Evolutionary conservation across 179 eudicot genomes (phyloP), one percentile per base, ranked within the genome.

Genomic region (Spinacia oleracea): DNA sequence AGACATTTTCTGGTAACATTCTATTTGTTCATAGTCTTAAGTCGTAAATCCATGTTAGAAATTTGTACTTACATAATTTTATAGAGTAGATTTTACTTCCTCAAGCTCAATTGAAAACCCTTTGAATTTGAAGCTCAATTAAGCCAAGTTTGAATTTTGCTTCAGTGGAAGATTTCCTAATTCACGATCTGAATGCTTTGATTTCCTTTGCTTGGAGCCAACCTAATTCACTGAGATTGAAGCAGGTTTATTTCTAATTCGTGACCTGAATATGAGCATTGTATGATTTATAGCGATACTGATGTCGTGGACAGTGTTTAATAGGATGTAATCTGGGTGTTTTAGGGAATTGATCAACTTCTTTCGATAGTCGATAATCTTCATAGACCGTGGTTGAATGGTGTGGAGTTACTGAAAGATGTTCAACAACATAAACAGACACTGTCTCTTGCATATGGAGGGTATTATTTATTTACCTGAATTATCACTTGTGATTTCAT

Each of bases 101-200:
- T 4, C 18, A 38, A 74, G 18, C 51, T 60, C 1, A 53, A 32
- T 38, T 38, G 40, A 38, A 38, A 38, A 38, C 3, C 40, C 40
- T 38, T 38, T 38, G 71, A 62, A 34, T 20, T 43, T 62, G 32
- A 27, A 38, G 40, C n/a, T n/a, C n/a, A n/a, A n/a, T n/a, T n/a
- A n/a, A 66, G n/a, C 20, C 67, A 64, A 38, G 12, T 0, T 38
- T 25, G 0, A 9, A 35, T 69, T 79, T 32, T 59, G 63, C 34
- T 11, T 72, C 40, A 94, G 98, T 92, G 76, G 96, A 91, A 85
- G 98, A 92, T 84, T 92, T 94, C 75, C 90, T 94, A 48, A 70
- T 91, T 40, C 89, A 82, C 75, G 96, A 94, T 82, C 83, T 91
- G 46, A 75, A 90, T 79, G 82, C 81, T 46, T 84, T 94, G 72